Conservation (phyloP, 257 asterid species). For the Parsonsia alboflavescens region DNA sequence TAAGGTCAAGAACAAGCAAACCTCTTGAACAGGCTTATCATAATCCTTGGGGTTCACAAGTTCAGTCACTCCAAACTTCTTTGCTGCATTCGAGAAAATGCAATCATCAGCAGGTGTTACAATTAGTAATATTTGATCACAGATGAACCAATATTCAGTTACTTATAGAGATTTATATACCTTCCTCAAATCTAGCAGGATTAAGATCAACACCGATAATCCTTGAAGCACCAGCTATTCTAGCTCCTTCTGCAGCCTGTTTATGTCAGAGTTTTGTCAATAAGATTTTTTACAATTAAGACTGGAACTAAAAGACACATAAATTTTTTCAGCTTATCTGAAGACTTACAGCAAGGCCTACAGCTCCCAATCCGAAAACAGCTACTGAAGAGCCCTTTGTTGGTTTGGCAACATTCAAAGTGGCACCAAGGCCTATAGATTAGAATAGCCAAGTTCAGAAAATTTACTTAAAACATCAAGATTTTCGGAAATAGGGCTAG, state of each 20-base stretch:
- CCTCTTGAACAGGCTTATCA: constrained; percentile 70
- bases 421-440: constrained; percentile 90
- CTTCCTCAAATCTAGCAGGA: constrained; percentile 47
- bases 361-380: constrained; percentile 69
- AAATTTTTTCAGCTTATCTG: not conserved
- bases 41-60: constrained; percentile 70
- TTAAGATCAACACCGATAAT: constrained; percentile 63
- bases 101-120: not conserved
- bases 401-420: constrained; percentile 80
- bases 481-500: not conserved
- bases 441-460: not conserved
- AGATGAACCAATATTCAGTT: not conserved
- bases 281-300: no score
- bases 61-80: constrained; percentile 72
- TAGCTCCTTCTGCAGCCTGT: constrained; percentile 83
- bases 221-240: constrained; percentile 82
- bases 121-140: not conserved
- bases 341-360: constrained; percentile 67
- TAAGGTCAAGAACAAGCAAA: constrained; percentile 4
- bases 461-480: not conserved
- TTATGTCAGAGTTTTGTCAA: not conserved
- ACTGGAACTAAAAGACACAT: no score
- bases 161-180: constrained; percentile 14
- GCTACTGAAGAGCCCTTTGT: constrained; percentile 60
- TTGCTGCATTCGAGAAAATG: constrained; percentile 35